phyloP scores from a whole-genome alignment of 2,329 filamentous ascomycete genomes.

The Dichotomopilus funicola region DNA sequence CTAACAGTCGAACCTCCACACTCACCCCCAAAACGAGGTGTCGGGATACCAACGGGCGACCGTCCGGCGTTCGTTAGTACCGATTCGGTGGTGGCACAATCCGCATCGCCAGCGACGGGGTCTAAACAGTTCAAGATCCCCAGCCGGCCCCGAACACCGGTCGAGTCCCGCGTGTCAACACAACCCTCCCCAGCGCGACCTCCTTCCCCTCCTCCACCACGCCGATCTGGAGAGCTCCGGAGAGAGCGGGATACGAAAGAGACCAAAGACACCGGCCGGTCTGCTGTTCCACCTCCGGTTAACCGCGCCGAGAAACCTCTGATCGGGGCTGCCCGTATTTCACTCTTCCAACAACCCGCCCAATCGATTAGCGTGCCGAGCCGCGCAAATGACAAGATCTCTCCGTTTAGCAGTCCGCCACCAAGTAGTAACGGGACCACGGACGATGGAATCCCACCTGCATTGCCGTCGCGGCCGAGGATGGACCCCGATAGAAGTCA shows the following conservation, averaged over 20 bases:
- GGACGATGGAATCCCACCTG: conserved; percentile 44
- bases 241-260: conserved; percentile 41
- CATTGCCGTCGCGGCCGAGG: conserved; percentile 43
- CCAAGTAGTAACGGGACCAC: conserved; percentile 56
- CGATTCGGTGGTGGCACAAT: conserved; percentile 35
- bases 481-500: conserved; percentile 24
- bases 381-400: conserved; percentile 44
- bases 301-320: conserved; percentile 69
- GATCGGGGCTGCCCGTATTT: conserved; percentile 24
- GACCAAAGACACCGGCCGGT: conserved; percentile 31
- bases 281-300: conserved; percentile 61
- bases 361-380: conserved; percentile 30
- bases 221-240: conserved; percentile 53
- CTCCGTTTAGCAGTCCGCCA: conserved; percentile 83
- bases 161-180: conserved; percentile 44
- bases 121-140: conserved; percentile 46
- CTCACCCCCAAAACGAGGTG: conserved; percentile 54
- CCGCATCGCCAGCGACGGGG: conserved; percentile 36
- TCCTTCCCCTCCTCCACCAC: conserved; percentile 57
- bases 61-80: conserved; percentile 43
- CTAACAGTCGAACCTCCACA: conserved; percentile 64
- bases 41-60: conserved; percentile 32
- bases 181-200: conserved; percentile 43
- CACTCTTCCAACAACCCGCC: conserved; percentile 17
- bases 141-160: conserved; percentile 50